Evolutionary conservation across 1,139 yeast genomes (phyloP).

Genomic region (Suzukiozyma palmioleophila): DNA sequence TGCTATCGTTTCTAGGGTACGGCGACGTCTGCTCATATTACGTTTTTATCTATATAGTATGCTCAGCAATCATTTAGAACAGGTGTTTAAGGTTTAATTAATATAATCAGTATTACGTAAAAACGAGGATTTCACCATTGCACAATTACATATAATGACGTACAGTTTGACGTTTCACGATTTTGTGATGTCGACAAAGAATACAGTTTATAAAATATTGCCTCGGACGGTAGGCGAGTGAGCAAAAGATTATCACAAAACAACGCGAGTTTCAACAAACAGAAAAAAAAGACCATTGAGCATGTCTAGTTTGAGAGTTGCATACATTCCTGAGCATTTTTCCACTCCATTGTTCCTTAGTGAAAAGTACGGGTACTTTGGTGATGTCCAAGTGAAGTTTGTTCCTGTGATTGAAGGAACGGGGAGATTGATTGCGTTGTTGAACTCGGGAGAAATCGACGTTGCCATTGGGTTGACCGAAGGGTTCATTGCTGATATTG

Average conservation of each 20-base stretch:
- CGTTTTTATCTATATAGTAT: neutral
- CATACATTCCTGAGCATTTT: slow-evolving; percentile 89
- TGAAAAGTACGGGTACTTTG: slow-evolving; percentile 51
- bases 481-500: slow-evolving; percentile 80
- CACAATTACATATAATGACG: too few relatives aligned
- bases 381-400: slow-evolving; percentile 53
- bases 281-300: too few relatives aligned
- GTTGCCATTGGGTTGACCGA: slow-evolving; percentile 87
- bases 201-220: too few relatives aligned
- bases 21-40: too few relatives aligned
- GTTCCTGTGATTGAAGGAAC: slow-evolving; percentile 82
- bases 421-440: slow-evolving; percentile 76
- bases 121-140: too few relatives aligned
- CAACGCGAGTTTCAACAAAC: too few relatives aligned
- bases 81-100: slow-evolving; percentile 1
- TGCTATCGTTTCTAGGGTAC: too few relatives aligned
- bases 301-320: slow-evolving; percentile 43
- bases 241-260: too few relatives aligned
- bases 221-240: too few relatives aligned
- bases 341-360: slow-evolving; percentile 84
- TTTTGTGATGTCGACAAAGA: too few relatives aligned
- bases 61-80: neutral
- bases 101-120: neutral
- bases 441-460: slow-evolving; percentile 63
- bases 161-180: too few relatives aligned